Conservation (phyloP, 225 moss, liverwort and hornwort genomes). For the Antitrichia curtipendula region DNA sequence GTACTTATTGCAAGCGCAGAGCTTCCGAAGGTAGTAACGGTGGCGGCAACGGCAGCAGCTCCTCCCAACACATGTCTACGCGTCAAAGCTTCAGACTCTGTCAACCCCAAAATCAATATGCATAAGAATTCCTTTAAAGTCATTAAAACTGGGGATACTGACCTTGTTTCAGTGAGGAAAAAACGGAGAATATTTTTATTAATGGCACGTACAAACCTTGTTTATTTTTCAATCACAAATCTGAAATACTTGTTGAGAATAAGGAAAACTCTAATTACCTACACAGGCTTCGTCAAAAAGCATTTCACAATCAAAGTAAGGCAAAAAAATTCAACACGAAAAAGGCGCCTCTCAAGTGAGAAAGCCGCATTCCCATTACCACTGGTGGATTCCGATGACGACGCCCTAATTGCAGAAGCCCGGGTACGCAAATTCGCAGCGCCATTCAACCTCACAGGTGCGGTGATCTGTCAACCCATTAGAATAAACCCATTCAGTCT, state of each 20-base stretch:
- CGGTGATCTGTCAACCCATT: background rate
- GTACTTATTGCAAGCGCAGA: slow-evolving; percentile 46
- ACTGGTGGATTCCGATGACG: background rate
- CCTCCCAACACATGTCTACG: slow-evolving; percentile 42
- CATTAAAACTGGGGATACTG: background rate
- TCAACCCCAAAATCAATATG: background rate
- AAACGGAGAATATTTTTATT: background rate
- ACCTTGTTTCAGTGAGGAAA: background rate
- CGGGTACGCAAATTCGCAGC: background rate
- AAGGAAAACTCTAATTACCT: background rate
- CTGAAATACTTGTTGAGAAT: background rate
- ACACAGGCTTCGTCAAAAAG: background rate
- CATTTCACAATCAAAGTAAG: background rate
- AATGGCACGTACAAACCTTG: background rate
- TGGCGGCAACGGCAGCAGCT: slow-evolving; percentile 25
- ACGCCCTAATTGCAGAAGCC: slow-evolving; percentile 6
- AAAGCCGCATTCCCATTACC: background rate
- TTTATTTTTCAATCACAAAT: background rate
- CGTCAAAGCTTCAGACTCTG: slow-evolving; percentile 15
- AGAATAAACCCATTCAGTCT: background rate
- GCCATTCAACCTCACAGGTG: slow-evolving; percentile 4
- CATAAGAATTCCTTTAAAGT: background rate
- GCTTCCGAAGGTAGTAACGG: slow-evolving; percentile 11
- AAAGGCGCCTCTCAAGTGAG: no score
- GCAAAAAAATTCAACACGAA: background rate